Evolutionary conservation across 345 rosid genomes (phyloP), one percentile per base, ranked within the genome.

Genomic region (Arabis hirsuta): DNA sequence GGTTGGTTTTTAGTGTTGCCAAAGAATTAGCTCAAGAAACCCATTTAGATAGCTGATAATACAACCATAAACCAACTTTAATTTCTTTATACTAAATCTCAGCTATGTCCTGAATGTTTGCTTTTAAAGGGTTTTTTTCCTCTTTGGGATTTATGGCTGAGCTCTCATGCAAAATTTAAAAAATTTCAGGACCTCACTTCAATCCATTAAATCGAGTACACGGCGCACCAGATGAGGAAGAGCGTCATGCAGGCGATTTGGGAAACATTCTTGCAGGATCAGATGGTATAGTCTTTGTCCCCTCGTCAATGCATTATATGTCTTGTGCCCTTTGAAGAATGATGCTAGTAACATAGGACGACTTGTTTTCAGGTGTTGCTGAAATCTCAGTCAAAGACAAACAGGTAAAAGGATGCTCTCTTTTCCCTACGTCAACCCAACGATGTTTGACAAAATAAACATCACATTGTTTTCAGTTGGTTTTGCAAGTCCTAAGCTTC

Each of bases 201-300:
- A 94, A 91, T 89, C 98, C 97, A 53, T 51, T 85, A 9, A 91
- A 85, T 79, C 92, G 82, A 74, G 71, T 80, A 65, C 98, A 94
- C 31, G 98, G 98, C 12, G 77, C 90, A 74, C 97, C 97, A 16
- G 10, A 77, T 34, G 91, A 89, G 64, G 42, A 68, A 3, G 87
- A 88, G 73, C 89, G 98, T 22, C 98, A 94, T 77, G 96, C 98
- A 2, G 98, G 98, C 26, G 98, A 94, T 77, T 80, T 94, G 87
- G 98, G 98, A 14, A 94, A 94, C 82, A 79, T 94, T 47, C 45
- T 85, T 27, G 97, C 91, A 2, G 90, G 90, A 65, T 39, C 87
- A 51, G 89, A 91, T 45, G 97, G 98, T 94, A 80, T 47, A 52
- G 20, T 11, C 26, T n/a, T 19, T 60, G 7, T 29, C 14, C 20